Evolutionary conservation across 1,284 basidiomycete genomes (phyloP).

Genomic region (Pulveroboletus sp.): DNA sequence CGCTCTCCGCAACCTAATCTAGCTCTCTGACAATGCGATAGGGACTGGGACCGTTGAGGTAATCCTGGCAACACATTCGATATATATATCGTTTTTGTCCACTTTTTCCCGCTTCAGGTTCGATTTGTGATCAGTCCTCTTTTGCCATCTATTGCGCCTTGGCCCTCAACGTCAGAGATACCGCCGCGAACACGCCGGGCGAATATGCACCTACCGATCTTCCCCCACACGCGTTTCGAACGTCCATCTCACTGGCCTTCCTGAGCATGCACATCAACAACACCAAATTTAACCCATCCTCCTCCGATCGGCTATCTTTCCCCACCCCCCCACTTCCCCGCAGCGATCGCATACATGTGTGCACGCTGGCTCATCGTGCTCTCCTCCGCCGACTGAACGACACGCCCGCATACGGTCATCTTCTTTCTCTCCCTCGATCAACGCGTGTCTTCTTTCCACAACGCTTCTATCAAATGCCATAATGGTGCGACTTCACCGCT

Average conservation of each 20-base stretch:
- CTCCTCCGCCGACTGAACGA: slow-evolving; percentile 4
- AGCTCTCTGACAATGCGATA: neutral
- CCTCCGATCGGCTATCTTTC: slow-evolving; percentile 8
- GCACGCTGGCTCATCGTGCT: neutral
- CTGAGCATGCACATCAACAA: neutral
- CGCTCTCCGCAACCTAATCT: slow-evolving; percentile 11
- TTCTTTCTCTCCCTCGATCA: slow-evolving; percentile 18
- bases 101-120: slow-evolving; percentile 11
- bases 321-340: slow-evolving; percentile 28
- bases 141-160: slow-evolving; percentile 2
- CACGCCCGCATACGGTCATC: slow-evolving; percentile 7
- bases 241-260: slow-evolving; percentile 1
- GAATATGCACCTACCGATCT: neutral
- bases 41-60: slow-evolving; percentile 13
- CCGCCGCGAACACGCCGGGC: neutral
- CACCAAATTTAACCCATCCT: slow-evolving; percentile 7
- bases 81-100: slow-evolving; percentile 6
- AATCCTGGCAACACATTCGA: slow-evolving; percentile 14
- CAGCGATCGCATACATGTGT: slow-evolving; percentile 3
- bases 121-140: slow-evolving; percentile 2
- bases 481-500: slow-evolving; percentile 21
- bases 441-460: slow-evolving; percentile 20
- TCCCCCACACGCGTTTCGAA: slow-evolving; percentile 10
- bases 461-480: slow-evolving; percentile 21
- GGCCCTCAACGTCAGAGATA: neutral